phyloP scores from a whole-genome alignment of 768 basidiomycete genomes.

The Podaxis pistillaris region DNA sequence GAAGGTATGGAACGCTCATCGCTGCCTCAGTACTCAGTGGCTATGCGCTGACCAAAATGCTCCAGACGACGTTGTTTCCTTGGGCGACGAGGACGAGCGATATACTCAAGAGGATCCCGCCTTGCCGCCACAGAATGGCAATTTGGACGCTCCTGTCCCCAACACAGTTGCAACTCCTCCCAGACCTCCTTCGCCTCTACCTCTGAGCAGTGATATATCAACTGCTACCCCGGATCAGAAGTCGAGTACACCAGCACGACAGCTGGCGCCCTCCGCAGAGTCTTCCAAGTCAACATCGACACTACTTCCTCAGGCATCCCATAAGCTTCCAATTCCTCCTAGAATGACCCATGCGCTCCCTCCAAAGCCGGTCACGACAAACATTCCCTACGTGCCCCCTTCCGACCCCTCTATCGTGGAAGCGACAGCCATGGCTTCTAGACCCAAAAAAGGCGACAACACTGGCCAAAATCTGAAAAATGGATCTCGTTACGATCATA shows the following conservation, averaged over 20 bases:
- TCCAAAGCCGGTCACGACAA: conserved; percentile 58
- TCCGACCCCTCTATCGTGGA: conserved; percentile 59
- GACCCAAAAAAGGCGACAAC: conserved; percentile 34
- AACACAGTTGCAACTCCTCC: not conserved
- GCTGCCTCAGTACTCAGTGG: conserved; percentile 14
- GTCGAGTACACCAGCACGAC: not conserved
- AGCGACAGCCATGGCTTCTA: conserved; percentile 59
- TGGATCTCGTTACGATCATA: conserved; percentile 22
- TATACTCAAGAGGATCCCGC: conserved; percentile 29
- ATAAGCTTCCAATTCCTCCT: conserved; percentile 25
- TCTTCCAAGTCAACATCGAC: conserved; percentile 19
- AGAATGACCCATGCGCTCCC: conserved; percentile 66
- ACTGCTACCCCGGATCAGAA: not conserved
- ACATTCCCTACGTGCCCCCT: conserved; percentile 50
- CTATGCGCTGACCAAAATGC: conserved; percentile 47
- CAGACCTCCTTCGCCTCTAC: not conserved
- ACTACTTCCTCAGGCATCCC: conserved; percentile 24
- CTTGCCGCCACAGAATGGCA: conserved; percentile 9
- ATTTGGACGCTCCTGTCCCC: not conserved
- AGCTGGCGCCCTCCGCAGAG: not conserved
- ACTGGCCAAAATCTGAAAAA: conserved; percentile 24
- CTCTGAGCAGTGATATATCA: not conserved
- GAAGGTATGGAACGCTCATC: conserved; percentile 40
- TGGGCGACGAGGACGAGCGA: conserved; percentile 71
- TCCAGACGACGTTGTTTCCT: conserved; percentile 57